phyloP scores from a whole-genome alignment of 352 stramenopile species.

The Pythium dissimile region DNA sequence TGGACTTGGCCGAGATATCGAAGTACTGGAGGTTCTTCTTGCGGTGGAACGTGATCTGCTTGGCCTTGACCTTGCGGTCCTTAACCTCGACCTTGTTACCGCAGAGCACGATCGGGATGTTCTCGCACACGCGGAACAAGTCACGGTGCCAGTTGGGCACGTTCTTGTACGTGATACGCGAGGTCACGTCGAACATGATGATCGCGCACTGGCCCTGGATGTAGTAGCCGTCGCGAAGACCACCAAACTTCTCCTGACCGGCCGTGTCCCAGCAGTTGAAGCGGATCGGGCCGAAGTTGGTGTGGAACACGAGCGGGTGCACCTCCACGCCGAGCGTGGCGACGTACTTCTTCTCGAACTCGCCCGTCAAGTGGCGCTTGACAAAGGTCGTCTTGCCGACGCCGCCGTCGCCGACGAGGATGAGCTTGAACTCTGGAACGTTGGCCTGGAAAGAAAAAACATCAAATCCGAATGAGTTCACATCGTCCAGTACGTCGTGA shows the following conservation, averaged over 20 bases:
- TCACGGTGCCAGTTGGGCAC: conserved; percentile 99
- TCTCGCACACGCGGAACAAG: conserved; percentile 99
- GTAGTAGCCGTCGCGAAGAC: conserved; percentile 96
- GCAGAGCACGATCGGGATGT: conserved; percentile 99
- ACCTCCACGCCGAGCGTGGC: conserved; percentile 99
- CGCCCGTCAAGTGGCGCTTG: conserved; percentile 99
- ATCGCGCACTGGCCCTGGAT: conserved; percentile 99
- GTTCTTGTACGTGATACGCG: conserved; percentile 99
- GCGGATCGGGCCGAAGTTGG: conserved; percentile 98
- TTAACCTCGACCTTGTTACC: conserved; percentile 99
- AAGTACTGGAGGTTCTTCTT: conserved; percentile 99
- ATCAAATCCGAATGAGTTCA: no score
- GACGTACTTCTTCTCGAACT: conserved; percentile 99
- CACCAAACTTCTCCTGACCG: conserved; percentile 98
- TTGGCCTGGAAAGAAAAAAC: conserved; percentile 17
- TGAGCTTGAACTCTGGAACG: conserved; percentile 99
- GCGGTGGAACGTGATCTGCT: conserved; percentile 99
- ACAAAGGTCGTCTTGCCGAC: conserved; percentile 99
- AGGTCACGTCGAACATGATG: conserved; percentile 99
- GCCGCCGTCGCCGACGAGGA: conserved; percentile 99
- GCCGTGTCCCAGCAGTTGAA: conserved; percentile 99
- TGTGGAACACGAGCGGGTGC: conserved; percentile 98
- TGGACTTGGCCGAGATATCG: conserved; percentile 99
- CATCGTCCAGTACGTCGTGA: neutral
- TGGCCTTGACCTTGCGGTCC: conserved; percentile 99